phyloP scores from a whole-genome alignment of 2,329 filamentous ascomycete genomes.

The Beauveria asiatica region DNA sequence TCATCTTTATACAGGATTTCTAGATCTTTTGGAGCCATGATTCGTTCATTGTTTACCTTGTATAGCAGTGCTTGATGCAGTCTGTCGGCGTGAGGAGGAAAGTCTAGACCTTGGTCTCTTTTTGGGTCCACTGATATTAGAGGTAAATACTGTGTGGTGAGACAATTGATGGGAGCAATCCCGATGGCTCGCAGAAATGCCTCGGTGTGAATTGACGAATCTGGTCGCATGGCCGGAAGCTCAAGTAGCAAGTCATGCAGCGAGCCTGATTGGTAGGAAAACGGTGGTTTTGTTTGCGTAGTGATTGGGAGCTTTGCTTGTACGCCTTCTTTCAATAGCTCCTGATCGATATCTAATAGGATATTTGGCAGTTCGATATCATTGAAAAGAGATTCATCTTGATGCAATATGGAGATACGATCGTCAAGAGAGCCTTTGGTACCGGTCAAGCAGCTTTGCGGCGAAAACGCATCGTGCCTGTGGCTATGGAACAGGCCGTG shows the following conservation, averaged over 20 bases:
- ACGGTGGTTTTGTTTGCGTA: not conserved
- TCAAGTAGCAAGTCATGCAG: not conserved
- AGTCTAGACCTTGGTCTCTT: conserved; percentile 21
- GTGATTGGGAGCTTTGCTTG: not conserved
- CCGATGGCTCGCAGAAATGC: not conserved
- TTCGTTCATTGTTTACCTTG: conserved; percentile 20
- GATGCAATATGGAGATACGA: too few relatives aligned
- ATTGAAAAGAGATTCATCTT: not conserved
- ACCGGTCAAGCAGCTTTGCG: not conserved
- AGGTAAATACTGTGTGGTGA: conserved; percentile 24
- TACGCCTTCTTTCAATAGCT: not conserved
- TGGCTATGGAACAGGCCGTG: conserved; percentile 4
- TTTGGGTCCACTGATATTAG: conserved; percentile 16
- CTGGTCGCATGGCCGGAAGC: not conserved
- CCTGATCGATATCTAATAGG: not conserved
- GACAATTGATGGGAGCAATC: not conserved
- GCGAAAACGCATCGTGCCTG: not conserved
- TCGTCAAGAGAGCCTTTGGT: not conserved
- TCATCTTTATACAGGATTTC: rapidly evolving
- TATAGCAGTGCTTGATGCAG: conserved; percentile 18
- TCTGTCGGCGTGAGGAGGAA: conserved; percentile 16
- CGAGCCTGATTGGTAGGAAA: not conserved
- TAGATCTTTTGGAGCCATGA: not conserved
- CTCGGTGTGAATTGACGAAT: not conserved
- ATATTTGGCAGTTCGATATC: not conserved